Evolutionary conservation across 768 basidiomycete genomes (phyloP), one percentile per base, ranked within the genome.

Genomic region (Mrakia frigida): DNA sequence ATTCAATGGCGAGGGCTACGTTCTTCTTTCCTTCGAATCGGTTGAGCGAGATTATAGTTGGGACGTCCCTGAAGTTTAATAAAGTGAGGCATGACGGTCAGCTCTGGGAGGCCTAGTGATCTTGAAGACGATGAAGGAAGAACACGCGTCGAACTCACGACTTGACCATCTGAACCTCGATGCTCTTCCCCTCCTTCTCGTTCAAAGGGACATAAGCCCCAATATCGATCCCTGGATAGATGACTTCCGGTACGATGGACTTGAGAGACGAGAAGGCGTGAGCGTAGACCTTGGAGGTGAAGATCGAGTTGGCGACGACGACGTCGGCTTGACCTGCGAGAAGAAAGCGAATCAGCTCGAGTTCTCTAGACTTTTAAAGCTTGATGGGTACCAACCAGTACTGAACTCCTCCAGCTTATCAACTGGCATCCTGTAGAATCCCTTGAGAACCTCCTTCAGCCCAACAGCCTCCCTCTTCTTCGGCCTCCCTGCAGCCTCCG

Each of bases 11-110:
- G 2, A 99, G 86, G 1, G 87, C 87, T 0, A 87, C 87, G 79
- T 98, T 96, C 85, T 99, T 99, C 86, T 98, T 98, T 80, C 87
- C 88, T 84, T 99, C 97, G 81, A 96, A 98, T 2, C 96, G 91
- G 82, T 99, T 98, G 50, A 98, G 85, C 6, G 95, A 85, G 0
- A 98, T 81, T 5, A 98, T 83, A 0, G 92, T 94, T 0, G 91
- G 92, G 5, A 87, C 86, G 46, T 87, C 82, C 60, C 89, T 90
- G 79, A 46, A 14, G 50, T 50, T 25, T 28, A 7, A 67, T 43
- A 21, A 16, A 2, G 61, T 16, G 43, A 13, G 21, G 37, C 6
- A 14, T 18, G 6, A 31, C 21, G 28, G 16, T 35, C 41, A 43
- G n/a, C 33, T 74, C 25, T 33, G 65, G 74, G 37, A 79, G 67